Evolutionary conservation across 2,329 filamentous ascomycete species (phyloP), one percentile per base, ranked within the genome.

Genomic region (Aspergillus neoniger): DNA sequence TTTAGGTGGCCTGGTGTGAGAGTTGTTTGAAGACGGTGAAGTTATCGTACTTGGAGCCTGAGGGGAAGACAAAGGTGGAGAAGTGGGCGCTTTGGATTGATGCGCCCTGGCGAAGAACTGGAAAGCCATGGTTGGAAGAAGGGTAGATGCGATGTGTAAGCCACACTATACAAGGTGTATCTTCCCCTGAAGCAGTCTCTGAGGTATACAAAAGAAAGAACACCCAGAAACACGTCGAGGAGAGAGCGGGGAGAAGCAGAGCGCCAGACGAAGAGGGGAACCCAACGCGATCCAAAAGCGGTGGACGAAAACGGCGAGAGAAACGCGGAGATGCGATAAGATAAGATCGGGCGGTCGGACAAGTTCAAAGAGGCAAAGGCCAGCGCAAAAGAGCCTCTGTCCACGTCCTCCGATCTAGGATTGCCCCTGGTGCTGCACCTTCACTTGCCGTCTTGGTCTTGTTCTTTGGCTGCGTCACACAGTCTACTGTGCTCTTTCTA

Each of bases 321-420:
- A 63, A 69, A 69, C 69, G 73, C 70, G 72, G 72, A 75, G 72
- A 72, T 72, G 63, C 67, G 72, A 75, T 75, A 75, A 74, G 71
- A 69, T 69, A 69, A 69, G 67, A 69, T 69, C 57, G 47, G 28
- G 57, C 57, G 62, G 63, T 61, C 65, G 65, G 63, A 55, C 60
- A 57, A 51, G 38, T 52, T 56, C 23, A 25, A 53, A 30, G 49
- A 54, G 61, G 53, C 54, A 54, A 60, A 59, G 55, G 55, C 52
- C 58, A 61, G 59, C 56, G 56, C 64, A 53, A 59, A 60, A 59
- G 59, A 65, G 65, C 68, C 53, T 55, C 53, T 47, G 39, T 55
- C 41, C 41, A 55, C 55, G 55, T 49, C 48, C 47, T 28, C 55
- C 47, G 47, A 52, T 41, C 47, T n/a, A 57, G 55, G 55, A 55